Base-by-base conservation (phyloP, 2,329 filamentous ascomycete genomes). In the Hypoxylon sp. region DNA sequence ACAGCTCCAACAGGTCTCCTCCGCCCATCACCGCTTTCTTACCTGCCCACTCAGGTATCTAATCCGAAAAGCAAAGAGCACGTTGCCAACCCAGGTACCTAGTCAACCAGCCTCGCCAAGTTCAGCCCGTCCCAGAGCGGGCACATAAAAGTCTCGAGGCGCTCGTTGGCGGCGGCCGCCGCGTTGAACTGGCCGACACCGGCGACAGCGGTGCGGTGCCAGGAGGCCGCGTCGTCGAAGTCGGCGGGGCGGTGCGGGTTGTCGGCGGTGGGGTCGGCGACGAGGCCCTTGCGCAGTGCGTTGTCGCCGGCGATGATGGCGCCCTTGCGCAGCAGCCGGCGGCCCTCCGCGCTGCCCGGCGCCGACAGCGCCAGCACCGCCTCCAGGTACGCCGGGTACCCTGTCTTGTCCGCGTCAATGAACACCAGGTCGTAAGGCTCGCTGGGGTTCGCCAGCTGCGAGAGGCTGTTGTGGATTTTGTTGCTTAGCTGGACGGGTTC, bases 241-340 rank as follows among this genome's bases (percentile, higher is more conserved):
- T 60, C 48, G 2, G 26, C 47, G 10, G 45, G 27, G 2, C 18
- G 15, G 50, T 67, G 69, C 31, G 76, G 76, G 60, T 78, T 77
- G 10, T 72, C 71, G 9, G 71, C 64, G 56, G 70, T 72, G 20
- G 74, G 72, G 29, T 79, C 75, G 33, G 78, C 81, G 3, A 84
- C 78, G 10, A 82, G 71, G 5, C 77, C 82, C 5, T 73, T 70
- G 2, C 78, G 78, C 21, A 86, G 74, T 37, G 81, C 76, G 54
- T 85, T 85, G 67, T 85, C 83, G 1, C 79, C 81, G 11, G 84
- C 71, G 57, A 85, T 79, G 53, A 84, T 70, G 0, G 80, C 82
- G 6, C 78, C 80, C 7, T 75, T 68, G 1, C 78, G 75, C 33
- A 85, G 74, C 21, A 85, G 74, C 5, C 80, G 76, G 11, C n/a